These are phyloP conservation scores for Kluyveromyces sp. DNA, from an alignment of 1,139 yeast genomes.

Conservation along the genomic window DNA sequence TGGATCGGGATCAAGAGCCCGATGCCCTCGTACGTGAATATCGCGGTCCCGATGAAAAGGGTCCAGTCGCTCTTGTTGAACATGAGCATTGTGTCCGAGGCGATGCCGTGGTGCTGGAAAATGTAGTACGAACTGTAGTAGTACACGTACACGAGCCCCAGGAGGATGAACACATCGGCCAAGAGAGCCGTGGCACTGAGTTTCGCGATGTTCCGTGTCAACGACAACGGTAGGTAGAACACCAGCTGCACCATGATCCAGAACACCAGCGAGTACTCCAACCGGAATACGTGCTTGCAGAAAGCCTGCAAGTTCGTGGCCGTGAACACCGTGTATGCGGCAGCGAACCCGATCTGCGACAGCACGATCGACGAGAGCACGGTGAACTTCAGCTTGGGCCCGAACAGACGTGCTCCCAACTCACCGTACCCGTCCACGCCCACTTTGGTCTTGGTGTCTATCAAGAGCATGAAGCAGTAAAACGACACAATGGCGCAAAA, in stretches of 20 bases:
- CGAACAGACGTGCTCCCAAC: slow-evolving; percentile 68
- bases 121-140: slow-evolving; percentile 56
- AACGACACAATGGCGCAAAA: slow-evolving; percentile 72
- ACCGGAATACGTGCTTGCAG: slow-evolving; percentile 34
- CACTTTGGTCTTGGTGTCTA: slow-evolving; percentile 39
- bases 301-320: slow-evolving; percentile 74
- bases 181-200: slow-evolving; percentile 79
- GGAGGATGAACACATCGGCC: slow-evolving; percentile 78
- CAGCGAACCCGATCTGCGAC: slow-evolving; percentile 90
- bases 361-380: slow-evolving; percentile 72
- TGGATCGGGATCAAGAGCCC: slow-evolving; percentile 91
- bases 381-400: slow-evolving; percentile 57
- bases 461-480: slow-evolving; percentile 76
- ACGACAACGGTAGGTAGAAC: slow-evolving; percentile 70
- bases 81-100: slow-evolving; percentile 37
- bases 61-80: slow-evolving; percentile 74
- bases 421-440: slow-evolving; percentile 81
- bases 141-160: slow-evolving; percentile 77
- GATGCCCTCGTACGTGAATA: slow-evolving; percentile 94
- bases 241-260: slow-evolving; percentile 64
- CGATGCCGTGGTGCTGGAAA: slow-evolving; percentile 42
- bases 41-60: slow-evolving; percentile 84
- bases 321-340: slow-evolving; percentile 93
- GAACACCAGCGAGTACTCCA: slow-evolving; percentile 36
- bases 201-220: slow-evolving; percentile 83